phyloP scores from a whole-genome alignment of 345 rosid genomes.

The Kernera saxatilis region DNA sequence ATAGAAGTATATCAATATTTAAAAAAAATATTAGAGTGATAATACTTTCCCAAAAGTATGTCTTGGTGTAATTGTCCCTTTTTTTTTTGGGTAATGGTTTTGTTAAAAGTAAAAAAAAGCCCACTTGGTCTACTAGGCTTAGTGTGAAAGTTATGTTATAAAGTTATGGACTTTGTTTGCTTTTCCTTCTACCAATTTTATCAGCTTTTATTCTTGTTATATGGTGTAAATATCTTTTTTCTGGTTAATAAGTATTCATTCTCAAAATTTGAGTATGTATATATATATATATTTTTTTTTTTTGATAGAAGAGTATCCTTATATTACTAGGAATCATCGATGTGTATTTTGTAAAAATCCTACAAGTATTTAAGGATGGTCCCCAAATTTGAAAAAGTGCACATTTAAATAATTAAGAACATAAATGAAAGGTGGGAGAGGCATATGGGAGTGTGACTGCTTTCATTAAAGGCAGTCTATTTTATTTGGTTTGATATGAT shows the following conservation, averaged over 20 bases:
- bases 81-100: conserved; percentile 1
- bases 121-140: conserved; percentile 19
- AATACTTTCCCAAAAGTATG: too few relatives aligned
- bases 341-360: not conserved
- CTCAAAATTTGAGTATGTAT: not conserved
- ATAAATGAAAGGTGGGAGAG: conserved; percentile 14
- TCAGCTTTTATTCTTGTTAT: not conserved
- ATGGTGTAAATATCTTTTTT: conserved; percentile 7
- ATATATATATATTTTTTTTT: not conserved
- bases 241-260: not conserved
- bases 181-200: conserved; percentile 1
- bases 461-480: conserved; percentile 13
- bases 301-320: not conserved
- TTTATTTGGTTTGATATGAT: conserved; percentile 1
- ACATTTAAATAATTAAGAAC: not conserved
- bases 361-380: not conserved
- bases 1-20: too few relatives aligned
- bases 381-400: conserved; percentile 3
- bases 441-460: conserved; percentile 23
- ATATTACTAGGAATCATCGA: not conserved
- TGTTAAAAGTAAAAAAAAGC: conserved; percentile 8
- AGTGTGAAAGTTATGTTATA: conserved; percentile 18
- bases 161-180: conserved; percentile 23
- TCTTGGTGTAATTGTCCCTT: too few relatives aligned
- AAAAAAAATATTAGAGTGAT: too few relatives aligned